phyloP scores from a whole-genome alignment of 1,284 basidiomycete genomes.

The Pseudozyma tsukubaensis region DNA sequence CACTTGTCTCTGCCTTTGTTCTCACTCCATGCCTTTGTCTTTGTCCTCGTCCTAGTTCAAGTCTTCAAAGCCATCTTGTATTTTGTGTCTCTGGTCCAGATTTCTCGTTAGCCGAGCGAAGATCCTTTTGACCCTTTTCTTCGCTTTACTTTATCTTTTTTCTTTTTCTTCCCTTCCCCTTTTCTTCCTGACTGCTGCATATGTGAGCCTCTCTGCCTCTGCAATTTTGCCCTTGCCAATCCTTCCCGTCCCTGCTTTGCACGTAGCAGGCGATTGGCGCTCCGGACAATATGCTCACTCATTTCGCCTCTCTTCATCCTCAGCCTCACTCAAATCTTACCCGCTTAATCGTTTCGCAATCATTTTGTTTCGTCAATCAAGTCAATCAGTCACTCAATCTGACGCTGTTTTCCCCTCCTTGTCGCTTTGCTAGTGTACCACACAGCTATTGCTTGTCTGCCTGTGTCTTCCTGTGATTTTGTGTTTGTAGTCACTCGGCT shows the following conservation, averaged over 20 bases:
- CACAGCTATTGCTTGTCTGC: no score
- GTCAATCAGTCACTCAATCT: no score
- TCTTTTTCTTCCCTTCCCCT: neutral
- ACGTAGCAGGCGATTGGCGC: neutral
- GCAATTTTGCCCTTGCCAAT: neutral
- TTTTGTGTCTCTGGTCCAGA: neutral
- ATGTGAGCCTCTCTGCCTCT: neutral
- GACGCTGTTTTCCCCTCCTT: no score
- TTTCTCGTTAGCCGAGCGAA: slow-evolving; percentile 27
- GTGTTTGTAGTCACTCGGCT: no score
- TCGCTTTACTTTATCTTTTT: neutral
- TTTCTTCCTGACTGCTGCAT: neutral
- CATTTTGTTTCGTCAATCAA: no score
- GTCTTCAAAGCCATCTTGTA: neutral
- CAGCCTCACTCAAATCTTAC: no score
- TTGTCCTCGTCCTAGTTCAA: neutral
- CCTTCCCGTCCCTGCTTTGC: slow-evolving; percentile 3
- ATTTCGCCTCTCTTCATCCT: no score
- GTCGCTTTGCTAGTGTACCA: no score
- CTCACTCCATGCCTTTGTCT: neutral
- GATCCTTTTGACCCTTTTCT: slow-evolving; percentile 14
- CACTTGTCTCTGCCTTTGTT: no score
- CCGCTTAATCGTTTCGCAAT: no score
- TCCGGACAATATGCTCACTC: no score
- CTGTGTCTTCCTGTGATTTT: no score